Evolutionary conservation across 2,329 filamentous ascomycete genomes (phyloP).

Genomic region (Scytalidium lignicola): DNA sequence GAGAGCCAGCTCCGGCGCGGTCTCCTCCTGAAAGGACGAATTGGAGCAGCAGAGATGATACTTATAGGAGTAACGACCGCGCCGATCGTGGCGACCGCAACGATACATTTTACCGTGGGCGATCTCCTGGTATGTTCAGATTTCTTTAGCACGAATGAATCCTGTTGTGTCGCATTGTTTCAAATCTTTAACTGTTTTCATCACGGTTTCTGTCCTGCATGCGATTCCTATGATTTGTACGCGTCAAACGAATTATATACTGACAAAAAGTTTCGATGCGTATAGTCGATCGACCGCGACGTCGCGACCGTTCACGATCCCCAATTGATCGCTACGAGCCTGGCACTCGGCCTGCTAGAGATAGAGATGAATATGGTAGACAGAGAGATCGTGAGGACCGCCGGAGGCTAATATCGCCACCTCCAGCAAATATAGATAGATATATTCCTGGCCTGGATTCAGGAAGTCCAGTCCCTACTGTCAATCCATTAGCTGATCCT

Average conservation of each 20-base stretch:
- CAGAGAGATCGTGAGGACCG: constrained; percentile 52
- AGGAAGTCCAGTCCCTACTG: constrained; percentile 41
- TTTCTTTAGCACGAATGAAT: neutral
- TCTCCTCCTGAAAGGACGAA: constrained; percentile 28
- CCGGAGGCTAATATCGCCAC: constrained; percentile 55
- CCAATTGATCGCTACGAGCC: constrained; percentile 79
- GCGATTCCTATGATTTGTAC: neutral
- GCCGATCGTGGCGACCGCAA: constrained; percentile 37
- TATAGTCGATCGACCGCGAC: constrained; percentile 45
- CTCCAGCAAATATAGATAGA: constrained; percentile 70
- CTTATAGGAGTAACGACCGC: constrained; percentile 17
- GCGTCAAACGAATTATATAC: neutral
- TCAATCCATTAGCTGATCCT: constrained; percentile 69
- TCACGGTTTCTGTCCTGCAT: neutral
- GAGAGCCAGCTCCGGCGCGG: constrained; percentile 25
- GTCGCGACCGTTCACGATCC: constrained; percentile 64
- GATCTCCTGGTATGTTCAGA: constrained; percentile 62
- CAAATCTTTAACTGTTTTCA: neutral
- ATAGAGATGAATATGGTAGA: constrained; percentile 64
- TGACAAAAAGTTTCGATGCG: neutral
- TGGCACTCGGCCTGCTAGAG: constrained; percentile 52
- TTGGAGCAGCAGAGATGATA: constrained; percentile 28
- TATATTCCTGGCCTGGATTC: constrained; percentile 73
- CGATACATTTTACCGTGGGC: constrained; percentile 59
- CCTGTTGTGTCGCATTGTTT: neutral